Evolutionary conservation across 1,139 yeast species (phyloP).

Genomic region (Geotrichum australiense): DNA sequence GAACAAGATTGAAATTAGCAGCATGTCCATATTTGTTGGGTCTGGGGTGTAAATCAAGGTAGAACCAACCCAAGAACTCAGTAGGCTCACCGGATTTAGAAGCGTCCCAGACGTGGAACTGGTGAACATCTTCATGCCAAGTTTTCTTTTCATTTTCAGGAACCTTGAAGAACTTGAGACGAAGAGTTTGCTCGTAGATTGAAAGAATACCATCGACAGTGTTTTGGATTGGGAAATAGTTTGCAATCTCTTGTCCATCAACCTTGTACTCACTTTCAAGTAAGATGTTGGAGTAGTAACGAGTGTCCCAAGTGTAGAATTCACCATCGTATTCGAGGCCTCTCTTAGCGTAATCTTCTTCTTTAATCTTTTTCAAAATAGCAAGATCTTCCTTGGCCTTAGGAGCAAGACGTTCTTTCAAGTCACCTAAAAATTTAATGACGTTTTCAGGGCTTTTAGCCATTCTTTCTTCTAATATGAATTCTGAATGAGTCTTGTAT

Average conservation of each 20-base stretch:
- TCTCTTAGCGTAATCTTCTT: slow-evolving; percentile 42
- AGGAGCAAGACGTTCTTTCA: slow-evolving; percentile 50
- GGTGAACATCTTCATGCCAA: slow-evolving; percentile 79
- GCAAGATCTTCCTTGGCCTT: slow-evolving; percentile 52
- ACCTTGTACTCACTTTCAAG: slow-evolving; percentile 64
- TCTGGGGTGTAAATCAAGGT: slow-evolving; percentile 78
- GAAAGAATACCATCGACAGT: slow-evolving; percentile 63
- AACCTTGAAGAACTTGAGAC: slow-evolving; percentile 55
- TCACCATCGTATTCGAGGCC: slow-evolving; percentile 39
- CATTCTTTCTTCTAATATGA: slow-evolving; percentile 68
- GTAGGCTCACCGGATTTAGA: slow-evolving; percentile 41
- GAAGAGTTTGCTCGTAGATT: slow-evolving; percentile 62
- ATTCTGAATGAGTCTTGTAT: slow-evolving; percentile 60
- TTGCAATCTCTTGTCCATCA: slow-evolving; percentile 63
- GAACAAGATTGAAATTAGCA: slow-evolving; percentile 65
- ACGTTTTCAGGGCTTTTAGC: slow-evolving; percentile 63
- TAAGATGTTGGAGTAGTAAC: slow-evolving; percentile 56
- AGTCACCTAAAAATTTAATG: slow-evolving; percentile 51
- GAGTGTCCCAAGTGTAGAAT: slow-evolving; percentile 68
- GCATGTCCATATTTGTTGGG: slow-evolving; percentile 85
- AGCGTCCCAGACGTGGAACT: slow-evolving; percentile 61
- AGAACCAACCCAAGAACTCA: slow-evolving; percentile 71
- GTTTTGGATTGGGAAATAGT: slow-evolving; percentile 67
- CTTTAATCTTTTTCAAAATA: slow-evolving; percentile 46
- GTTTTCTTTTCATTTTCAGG: slow-evolving; percentile 35